Evolutionary conservation across 1,284 basidiomycete species (phyloP).

Genomic region (Rhodotorula sp.): DNA sequence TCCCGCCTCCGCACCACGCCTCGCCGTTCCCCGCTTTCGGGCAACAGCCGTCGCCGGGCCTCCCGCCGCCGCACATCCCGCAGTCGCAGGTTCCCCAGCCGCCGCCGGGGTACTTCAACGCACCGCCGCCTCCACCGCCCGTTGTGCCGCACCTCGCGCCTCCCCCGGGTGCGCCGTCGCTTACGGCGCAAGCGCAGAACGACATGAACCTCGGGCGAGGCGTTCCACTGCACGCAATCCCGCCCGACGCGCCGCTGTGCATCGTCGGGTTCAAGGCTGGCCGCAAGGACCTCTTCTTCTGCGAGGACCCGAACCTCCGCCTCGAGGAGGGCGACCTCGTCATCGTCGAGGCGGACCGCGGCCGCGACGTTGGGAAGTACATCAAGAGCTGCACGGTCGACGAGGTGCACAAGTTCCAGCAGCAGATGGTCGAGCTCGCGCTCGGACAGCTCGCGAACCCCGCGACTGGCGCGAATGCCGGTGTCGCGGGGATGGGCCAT

Average conservation of each 20-base stretch:
- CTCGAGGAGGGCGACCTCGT: conserved; percentile 83
- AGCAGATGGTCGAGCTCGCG: conserved; percentile 59
- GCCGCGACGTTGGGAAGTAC: conserved; percentile 51
- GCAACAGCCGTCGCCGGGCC: conserved; percentile 3
- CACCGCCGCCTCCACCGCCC: conserved; percentile 15
- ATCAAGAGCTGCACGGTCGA: conserved; percentile 77
- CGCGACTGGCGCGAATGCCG: background rate
- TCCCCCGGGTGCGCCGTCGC: conserved; percentile 34
- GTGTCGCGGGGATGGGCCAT: background rate
- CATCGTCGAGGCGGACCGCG: conserved; percentile 94
- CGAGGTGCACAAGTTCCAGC: conserved; percentile 87
- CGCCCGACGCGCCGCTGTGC: conserved; percentile 81
- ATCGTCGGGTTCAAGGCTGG: conserved; percentile 98
- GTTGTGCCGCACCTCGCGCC: conserved; percentile 6
- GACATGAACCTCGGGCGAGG: conserved; percentile 71
- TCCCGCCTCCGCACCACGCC: background rate
- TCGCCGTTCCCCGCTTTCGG: conserved; percentile 21
- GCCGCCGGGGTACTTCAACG: conserved; percentile 26
- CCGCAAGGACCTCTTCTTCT: conserved; percentile 90
- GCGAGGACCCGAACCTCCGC: conserved; percentile 61
- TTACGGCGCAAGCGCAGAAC: conserved; percentile 41
- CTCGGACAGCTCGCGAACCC: conserved; percentile 42
- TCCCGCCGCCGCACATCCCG: conserved; percentile 17
- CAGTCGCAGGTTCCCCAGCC: conserved; percentile 6
- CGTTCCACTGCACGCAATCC: conserved; percentile 78